Percentiles rank a stretch among this genome's conserved stretches.
These are phyloP conservation scores for Fraxinus xanthoxyloides DNA, from an alignment of 305 asterid species.

Conservation along the genomic window DNA sequence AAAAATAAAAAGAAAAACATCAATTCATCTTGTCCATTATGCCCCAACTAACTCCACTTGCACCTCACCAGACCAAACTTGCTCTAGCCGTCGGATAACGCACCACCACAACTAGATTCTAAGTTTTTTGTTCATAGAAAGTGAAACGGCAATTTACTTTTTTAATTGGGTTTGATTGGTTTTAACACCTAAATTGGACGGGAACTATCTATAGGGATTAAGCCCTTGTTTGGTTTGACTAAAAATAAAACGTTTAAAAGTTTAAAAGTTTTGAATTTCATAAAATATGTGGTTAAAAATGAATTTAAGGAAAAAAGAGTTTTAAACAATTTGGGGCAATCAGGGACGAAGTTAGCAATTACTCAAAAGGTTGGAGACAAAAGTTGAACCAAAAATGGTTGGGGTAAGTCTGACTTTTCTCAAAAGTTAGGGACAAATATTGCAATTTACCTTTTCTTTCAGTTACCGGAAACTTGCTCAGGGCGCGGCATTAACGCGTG, in stretches of 20 bases:
- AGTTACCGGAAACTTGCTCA: neutral
- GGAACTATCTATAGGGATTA: neutral
- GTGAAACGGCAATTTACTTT: too few species aligned
- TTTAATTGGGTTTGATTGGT: too few species aligned
- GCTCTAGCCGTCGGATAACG: neutral
- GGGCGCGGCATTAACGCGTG: neutral
- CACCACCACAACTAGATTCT: neutral
- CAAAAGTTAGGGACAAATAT: neutral
- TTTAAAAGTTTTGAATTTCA: too few species aligned
- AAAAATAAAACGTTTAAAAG: too few species aligned
- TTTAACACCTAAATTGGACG: neutral
- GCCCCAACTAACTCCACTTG: neutral
- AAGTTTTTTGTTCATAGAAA: neutral
- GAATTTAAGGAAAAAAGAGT: too few species aligned
- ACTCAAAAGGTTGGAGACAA: neutral
- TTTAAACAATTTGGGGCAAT: neutral
- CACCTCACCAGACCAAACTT: neutral
- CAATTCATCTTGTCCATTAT: neutral
- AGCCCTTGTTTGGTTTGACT: neutral
- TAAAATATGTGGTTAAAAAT: too few species aligned
- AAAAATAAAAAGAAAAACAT: neutral
- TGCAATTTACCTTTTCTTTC: neutral
- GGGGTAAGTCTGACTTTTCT: neutral
- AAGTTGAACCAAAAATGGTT: neutral
- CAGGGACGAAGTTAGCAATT: too few species aligned